Conservation (phyloP, 139 green algal species). For the Choricystis sp. region DNA sequence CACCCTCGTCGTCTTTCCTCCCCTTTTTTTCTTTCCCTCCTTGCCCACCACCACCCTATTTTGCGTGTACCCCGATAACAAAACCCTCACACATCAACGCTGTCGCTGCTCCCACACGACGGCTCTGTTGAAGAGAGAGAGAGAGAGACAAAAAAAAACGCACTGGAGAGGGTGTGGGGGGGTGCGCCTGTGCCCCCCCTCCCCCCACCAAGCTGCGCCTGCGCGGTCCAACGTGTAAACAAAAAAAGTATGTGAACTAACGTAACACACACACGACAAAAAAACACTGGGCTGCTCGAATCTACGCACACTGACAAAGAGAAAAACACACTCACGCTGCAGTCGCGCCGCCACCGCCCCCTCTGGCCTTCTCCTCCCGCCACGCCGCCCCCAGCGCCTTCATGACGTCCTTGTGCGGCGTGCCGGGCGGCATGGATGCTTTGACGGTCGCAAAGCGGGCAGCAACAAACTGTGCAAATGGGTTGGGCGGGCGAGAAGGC, state of each 20-base stretch:
- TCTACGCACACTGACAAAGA: neutral
- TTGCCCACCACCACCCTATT: too few relatives aligned
- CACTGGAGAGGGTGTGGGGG: neutral
- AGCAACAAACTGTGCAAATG: neutral
- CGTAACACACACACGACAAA: neutral
- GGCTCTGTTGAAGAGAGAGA: too few relatives aligned
- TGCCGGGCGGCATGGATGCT: slow-evolving; percentile 7
- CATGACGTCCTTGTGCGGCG: slow-evolving; percentile 23
- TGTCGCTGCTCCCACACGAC: too few relatives aligned
- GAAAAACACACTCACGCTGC: slow-evolving; percentile 2
- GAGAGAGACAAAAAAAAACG: neutral
- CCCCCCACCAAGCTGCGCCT: neutral
- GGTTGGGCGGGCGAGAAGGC: neutral
- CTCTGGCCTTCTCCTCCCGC: slow-evolving; percentile 1
- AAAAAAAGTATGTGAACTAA: neutral
- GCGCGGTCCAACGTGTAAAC: too few relatives aligned
- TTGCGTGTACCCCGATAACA: too few relatives aligned
- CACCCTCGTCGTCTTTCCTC: too few relatives aligned
- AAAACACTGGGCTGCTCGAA: neutral
- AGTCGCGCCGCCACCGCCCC: neutral
- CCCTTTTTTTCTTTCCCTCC: too few relatives aligned
- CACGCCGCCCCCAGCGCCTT: slow-evolving; percentile 11
- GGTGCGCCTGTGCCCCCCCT: neutral
- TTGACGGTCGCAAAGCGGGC: slow-evolving; percentile 6
- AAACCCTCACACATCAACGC: too few relatives aligned